These are phyloP conservation scores for Salmacisia buchloeana DNA, from an alignment of 1,284 basidiomycete genomes.

Conservation along the genomic window DNA sequence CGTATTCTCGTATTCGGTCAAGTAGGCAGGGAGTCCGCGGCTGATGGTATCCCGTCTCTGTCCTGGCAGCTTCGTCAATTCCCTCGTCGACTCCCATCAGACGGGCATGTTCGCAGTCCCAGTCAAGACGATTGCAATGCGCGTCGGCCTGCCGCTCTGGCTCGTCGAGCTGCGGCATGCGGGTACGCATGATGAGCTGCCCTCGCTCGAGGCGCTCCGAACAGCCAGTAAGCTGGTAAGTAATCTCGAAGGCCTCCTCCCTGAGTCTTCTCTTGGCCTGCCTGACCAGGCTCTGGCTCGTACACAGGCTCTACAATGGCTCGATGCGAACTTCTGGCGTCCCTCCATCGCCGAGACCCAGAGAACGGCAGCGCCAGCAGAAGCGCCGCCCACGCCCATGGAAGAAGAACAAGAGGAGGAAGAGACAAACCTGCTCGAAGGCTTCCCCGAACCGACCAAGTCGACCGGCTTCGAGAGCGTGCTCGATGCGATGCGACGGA, in stretches of 20 bases:
- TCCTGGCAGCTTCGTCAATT: constrained; percentile 73
- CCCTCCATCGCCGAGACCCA: constrained; percentile 13
- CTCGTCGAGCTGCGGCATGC: constrained; percentile 92
- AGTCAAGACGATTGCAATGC: constrained; percentile 78
- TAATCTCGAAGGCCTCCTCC: neutral
- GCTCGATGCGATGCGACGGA: constrained; percentile 17
- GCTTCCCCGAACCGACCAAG: neutral
- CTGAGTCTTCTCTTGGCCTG: neutral
- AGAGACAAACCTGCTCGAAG: neutral
- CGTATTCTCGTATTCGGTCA: constrained; percentile 9
- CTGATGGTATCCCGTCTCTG: too few relatives aligned
- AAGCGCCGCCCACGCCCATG: too few relatives aligned
- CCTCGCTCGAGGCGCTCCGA: constrained; percentile 72
- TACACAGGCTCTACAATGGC: constrained; percentile 31
- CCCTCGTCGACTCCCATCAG: constrained; percentile 79
- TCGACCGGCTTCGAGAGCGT: constrained; percentile 14
- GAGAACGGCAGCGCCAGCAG: too few relatives aligned
- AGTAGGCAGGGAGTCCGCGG: too few relatives aligned
- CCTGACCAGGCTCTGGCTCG: neutral
- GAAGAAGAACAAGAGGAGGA: neutral
- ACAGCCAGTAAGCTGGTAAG: constrained; percentile 60
- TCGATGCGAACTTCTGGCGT: constrained; percentile 33
- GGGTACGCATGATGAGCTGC: constrained; percentile 91
- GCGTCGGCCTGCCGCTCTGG: constrained; percentile 78
- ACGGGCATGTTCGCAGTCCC: constrained; percentile 71